A percentile compares a stretch with the other conserved stretches of the same genome.
Evolutionary conservation across 2,329 filamentous ascomycete genomes (phyloP).

Genomic region (Ascochyta viciae-villosae): DNA sequence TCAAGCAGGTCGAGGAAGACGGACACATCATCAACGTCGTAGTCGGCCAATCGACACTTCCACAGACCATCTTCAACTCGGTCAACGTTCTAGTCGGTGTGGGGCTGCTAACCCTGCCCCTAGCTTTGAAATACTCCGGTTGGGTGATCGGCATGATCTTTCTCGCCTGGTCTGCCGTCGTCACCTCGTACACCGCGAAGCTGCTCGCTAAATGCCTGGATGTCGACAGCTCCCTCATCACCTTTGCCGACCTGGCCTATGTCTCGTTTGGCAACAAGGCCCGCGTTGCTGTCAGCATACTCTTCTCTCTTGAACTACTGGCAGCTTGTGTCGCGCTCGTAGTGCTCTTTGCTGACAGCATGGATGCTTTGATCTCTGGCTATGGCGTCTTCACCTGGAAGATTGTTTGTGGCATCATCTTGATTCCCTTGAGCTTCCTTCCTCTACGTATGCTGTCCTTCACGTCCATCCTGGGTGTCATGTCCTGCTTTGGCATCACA

Average conservation of each 20-base stretch:
- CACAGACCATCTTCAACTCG: constrained; percentile 95
- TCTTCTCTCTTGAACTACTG: constrained; percentile 87
- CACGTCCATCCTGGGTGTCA: constrained; percentile 90
- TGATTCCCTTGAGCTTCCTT: constrained; percentile 84
- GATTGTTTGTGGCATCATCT: constrained; percentile 76
- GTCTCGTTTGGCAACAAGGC: constrained; percentile 86
- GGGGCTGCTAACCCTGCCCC: constrained; percentile 84
- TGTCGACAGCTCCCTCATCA: constrained; percentile 82
- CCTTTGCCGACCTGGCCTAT: constrained; percentile 92
- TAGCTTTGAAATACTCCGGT: constrained; percentile 85
- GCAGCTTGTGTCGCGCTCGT: constrained; percentile 89
- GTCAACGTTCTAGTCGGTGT: constrained; percentile 93
- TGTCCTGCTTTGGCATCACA: constrained; percentile 89
- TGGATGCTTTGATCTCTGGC: constrained; percentile 78
- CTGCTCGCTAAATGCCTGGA: constrained; percentile 89
- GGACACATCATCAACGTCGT: constrained; percentile 85
- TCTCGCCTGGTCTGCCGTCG: constrained; percentile 73
- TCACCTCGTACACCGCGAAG: constrained; percentile 86
- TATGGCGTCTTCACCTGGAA: constrained; percentile 80
- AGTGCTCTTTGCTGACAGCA: constrained; percentile 93
- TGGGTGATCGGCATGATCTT: constrained; percentile 85
- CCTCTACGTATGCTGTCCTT: constrained; percentile 85
- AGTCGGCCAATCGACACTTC: constrained; percentile 91
- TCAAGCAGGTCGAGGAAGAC: constrained; percentile 84
- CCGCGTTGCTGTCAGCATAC: constrained; percentile 78